Evolutionary conservation across 306 rosid species (phyloP).

Genomic region (Astragalus membranaceus): DNA sequence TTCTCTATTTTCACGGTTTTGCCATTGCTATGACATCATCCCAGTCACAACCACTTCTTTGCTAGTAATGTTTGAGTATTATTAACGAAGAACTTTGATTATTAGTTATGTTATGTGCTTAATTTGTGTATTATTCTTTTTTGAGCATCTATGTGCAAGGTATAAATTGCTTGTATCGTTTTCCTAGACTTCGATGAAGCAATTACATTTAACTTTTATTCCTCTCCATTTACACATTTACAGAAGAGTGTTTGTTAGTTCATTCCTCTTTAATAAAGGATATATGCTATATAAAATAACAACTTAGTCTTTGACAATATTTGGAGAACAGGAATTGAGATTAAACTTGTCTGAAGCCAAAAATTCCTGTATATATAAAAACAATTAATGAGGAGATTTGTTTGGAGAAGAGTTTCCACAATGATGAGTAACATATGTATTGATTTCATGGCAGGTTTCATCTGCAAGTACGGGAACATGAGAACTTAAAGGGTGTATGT

Average conservation of each 20-base stretch:
- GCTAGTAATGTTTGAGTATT: no score
- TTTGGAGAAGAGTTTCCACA: not conserved
- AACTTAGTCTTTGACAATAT: not conserved
- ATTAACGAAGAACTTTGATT: no score
- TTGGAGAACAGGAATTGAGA: not conserved
- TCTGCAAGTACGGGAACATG: not conserved
- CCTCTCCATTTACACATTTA: not conserved
- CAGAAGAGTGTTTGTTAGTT: not conserved
- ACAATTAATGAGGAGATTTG: not conserved
- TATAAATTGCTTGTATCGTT: no score
- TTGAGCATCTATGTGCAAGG: no score
- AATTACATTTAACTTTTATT: not conserved
- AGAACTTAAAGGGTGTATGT: slow-evolving; percentile 7
- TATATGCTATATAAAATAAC: not conserved
- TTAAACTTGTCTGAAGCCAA: not conserved
- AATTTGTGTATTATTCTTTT: no score
- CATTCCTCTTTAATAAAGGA: not conserved
- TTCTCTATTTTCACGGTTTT: no score
- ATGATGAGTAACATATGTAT: slow-evolving; percentile 13
- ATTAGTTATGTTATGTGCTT: no score
- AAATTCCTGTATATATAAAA: not conserved
- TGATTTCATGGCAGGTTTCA: slow-evolving; percentile 31
- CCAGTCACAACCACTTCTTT: no score
- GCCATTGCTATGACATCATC: no score
- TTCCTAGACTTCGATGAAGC: not conserved